A percentile compares a stretch with the other conserved stretches of the same genome.
These are phyloP conservation scores for Aspergillus transmontanensis DNA, from an alignment of 2,329 filamentous ascomycete species.

Conservation along the genomic window DNA sequence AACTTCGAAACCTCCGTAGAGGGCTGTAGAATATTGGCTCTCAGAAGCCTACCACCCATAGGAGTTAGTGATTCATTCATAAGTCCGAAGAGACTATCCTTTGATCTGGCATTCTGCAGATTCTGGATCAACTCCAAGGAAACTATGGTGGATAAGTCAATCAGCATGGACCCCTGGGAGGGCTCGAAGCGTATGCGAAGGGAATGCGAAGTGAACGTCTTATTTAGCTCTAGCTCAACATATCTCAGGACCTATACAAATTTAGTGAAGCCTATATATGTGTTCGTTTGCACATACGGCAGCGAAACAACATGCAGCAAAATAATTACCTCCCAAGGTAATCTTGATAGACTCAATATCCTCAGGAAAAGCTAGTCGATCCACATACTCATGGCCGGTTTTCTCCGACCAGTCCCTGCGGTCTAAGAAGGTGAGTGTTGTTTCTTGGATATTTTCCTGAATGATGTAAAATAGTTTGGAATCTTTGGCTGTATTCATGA, in stretches of 20 bases:
- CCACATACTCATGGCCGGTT: constrained; percentile 74
- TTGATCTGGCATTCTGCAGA: constrained; percentile 73
- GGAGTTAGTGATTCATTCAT: constrained; percentile 83
- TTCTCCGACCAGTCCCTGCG: constrained; percentile 83
- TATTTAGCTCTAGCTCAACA: constrained; percentile 68
- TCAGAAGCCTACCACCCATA: constrained; percentile 83
- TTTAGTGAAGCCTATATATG: not conserved
- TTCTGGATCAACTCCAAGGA: constrained; percentile 92
- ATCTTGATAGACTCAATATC: constrained; percentile 82
- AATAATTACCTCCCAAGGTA: constrained; percentile 79
- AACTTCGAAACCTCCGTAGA: constrained; percentile 73
- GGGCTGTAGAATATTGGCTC: constrained; percentile 86
- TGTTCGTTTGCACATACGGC: constrained; percentile 61
- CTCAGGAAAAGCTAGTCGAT: constrained; percentile 75
- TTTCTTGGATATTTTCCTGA: constrained; percentile 68
- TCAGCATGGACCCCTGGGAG: constrained; percentile 92
- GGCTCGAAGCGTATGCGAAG: constrained; percentile 84
- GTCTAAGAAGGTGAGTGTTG: constrained; percentile 67
- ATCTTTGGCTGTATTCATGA: constrained; percentile 72
- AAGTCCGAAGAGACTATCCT: constrained; percentile 79
- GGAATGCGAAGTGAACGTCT: constrained; percentile 75
- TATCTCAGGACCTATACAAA: constrained; percentile 72
- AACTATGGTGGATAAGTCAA: constrained; percentile 83
- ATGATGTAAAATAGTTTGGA: constrained; percentile 76
- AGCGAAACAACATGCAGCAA: constrained; percentile 80